A percentile compares a stretch with the other conserved stretches of the same genome.
phyloP scores from a whole-genome alignment of 1,284 basidiomycete species.

The Cystobasidiaceae sp. region DNA sequence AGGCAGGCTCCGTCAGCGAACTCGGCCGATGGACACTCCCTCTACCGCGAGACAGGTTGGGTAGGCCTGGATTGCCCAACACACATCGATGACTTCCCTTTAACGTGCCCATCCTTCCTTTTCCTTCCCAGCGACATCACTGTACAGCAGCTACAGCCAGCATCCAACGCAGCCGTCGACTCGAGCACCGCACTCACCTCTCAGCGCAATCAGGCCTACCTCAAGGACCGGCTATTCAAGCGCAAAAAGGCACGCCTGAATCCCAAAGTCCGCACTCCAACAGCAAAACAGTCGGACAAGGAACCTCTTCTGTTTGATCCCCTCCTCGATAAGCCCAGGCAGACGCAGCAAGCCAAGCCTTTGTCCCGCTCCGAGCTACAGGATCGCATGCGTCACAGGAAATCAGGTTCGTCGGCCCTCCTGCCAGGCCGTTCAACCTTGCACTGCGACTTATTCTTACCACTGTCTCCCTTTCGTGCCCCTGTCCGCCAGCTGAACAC shows the following conservation, averaged over 20 bases:
- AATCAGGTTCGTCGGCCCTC: not conserved
- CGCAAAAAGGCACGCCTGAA: not conserved
- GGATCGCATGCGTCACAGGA: constrained; percentile 4
- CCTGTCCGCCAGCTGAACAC: not conserved
- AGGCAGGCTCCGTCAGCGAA: not conserved
- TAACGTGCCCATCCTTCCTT: not conserved
- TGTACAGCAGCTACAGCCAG: constrained; percentile 10
- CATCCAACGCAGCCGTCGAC: not conserved
- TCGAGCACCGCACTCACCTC: constrained; percentile 5
- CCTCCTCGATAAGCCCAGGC: constrained; percentile 14
- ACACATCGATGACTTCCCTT: not conserved
- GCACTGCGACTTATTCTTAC: not conserved
- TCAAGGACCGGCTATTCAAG: constrained; percentile 27
- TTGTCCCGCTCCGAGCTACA: constrained; percentile 7
- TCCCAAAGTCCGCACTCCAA: not conserved
- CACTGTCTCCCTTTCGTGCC: not conserved
- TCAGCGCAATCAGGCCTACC: not conserved
- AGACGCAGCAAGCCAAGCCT: not conserved
- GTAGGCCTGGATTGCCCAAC: not conserved
- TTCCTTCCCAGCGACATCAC: constrained; percentile 2
- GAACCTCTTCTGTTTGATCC: constrained; percentile 27
- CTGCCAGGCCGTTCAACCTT: not conserved
- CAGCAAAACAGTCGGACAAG: constrained; percentile 13
- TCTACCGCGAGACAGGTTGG: not conserved
- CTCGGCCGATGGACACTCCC: not conserved